Evolutionary conservation across 495 filamentous ascomycete species (phyloP).

Genomic region (Aspergillus sclerotiicarbonarius): DNA sequence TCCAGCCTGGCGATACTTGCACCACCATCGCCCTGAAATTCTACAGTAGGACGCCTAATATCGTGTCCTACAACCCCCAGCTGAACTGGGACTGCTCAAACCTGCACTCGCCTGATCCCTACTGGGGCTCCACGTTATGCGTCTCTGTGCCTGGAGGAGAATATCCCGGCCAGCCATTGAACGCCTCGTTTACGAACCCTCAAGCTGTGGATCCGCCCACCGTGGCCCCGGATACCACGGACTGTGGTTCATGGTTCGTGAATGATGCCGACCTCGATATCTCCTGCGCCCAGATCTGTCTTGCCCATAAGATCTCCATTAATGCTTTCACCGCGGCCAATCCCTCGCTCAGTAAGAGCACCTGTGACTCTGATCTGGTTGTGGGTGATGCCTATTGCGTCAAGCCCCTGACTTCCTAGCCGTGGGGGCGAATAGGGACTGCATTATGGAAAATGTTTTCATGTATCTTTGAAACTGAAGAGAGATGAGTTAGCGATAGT

Average conservation of each 20-base stretch:
- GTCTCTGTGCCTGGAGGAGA: neutral
- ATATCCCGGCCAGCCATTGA: neutral
- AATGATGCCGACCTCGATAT: neutral
- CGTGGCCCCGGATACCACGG: neutral
- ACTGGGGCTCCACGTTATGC: neutral
- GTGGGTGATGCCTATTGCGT: neutral
- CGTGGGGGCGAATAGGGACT: neutral
- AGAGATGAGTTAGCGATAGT: too few species aligned
- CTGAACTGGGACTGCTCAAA: neutral
- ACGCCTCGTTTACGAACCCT: neutral
- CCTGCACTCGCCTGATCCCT: neutral
- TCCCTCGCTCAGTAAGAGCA: neutral
- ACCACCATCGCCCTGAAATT: neutral
- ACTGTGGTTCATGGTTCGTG: neutral
- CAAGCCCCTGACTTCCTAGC: neutral
- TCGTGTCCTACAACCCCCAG: neutral
- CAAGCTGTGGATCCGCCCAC: neutral
- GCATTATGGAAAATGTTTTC: too few species aligned
- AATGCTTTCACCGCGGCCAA: neutral
- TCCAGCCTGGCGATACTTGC: neutral
- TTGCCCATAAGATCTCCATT: neutral
- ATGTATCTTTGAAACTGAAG: too few species aligned
- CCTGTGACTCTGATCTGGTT: neutral
- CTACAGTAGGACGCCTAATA: neutral
- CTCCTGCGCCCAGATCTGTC: neutral